Percentiles rank a stretch among this genome's conserved stretches.
Evolutionary conservation across 441 rosid genomes (phyloP).

Genomic region (Syzygium syzygioides): DNA sequence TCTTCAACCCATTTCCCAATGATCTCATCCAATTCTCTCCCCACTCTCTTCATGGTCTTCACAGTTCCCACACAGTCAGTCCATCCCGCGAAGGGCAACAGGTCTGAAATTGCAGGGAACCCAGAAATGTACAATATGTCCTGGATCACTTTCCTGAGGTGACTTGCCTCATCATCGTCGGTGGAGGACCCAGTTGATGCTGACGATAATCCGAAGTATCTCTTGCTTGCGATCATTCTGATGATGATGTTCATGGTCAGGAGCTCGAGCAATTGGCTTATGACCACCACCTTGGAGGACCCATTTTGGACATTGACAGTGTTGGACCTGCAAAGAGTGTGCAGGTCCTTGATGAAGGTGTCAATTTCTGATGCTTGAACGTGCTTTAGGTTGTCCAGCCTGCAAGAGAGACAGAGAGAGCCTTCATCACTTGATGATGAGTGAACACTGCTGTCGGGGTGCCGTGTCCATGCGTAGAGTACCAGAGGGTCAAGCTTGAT

Average conservation of each 20-base stretch:
- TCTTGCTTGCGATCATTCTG: conserved; percentile 32
- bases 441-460: neutral
- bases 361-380: conserved; percentile 33
- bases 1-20: neutral
- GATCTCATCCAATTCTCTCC: neutral
- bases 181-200: neutral
- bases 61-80: neutral
- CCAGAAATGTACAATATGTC: neutral
- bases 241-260: conserved; percentile 41
- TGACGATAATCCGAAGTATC: conserved; percentile 11
- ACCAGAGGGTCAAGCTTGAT: neutral
- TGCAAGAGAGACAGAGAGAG: neutral
- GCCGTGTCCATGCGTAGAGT: neutral
- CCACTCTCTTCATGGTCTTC: conserved; percentile 4
- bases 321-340: neutral
- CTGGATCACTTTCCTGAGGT: neutral
- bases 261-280: conserved; percentile 27
- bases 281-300: conserved; percentile 5
- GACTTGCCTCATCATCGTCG: neutral
- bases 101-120: neutral
- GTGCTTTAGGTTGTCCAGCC: conserved; percentile 40
- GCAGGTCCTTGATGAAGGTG: conserved; percentile 31
- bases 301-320: neutral
- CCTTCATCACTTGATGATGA: neutral
- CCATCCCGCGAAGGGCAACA: conserved; percentile 2